Evolutionary conservation across 2,329 filamentous ascomycete species (phyloP).

Genomic region (Ophiostoma sp.): DNA sequence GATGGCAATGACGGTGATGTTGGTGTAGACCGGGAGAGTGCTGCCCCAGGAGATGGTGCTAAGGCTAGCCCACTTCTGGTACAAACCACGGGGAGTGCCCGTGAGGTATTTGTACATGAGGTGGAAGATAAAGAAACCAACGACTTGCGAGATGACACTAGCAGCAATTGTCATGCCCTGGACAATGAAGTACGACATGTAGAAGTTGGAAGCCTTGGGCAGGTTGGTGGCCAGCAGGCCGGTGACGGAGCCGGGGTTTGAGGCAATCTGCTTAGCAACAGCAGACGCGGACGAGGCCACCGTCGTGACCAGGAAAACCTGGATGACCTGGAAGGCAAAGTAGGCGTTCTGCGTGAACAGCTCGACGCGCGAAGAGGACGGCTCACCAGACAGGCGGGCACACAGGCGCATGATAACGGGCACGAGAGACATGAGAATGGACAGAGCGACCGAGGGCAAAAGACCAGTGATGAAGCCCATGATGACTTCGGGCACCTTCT

Average conservation of each 20-base stretch:
- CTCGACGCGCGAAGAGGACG: conserved; percentile 77
- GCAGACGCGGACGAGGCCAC: conserved; percentile 77
- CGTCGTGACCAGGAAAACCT: conserved; percentile 84
- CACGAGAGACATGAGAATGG: conserved; percentile 82
- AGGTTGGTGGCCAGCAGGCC: conserved; percentile 69
- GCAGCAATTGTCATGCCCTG: conserved; percentile 82
- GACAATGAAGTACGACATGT: conserved; percentile 90
- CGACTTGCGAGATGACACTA: conserved; percentile 68
- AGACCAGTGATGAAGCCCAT: conserved; percentile 83
- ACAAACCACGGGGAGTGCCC: conserved; percentile 77
- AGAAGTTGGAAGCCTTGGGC: conserved; percentile 87
- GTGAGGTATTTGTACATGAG: conserved; percentile 73
- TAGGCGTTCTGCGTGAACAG: conserved; percentile 88
- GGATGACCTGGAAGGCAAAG: conserved; percentile 83
- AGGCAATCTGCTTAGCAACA: conserved; percentile 61
- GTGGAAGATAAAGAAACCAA: conserved; percentile 71
- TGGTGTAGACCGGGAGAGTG: conserved; percentile 76
- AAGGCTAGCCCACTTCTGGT: conserved; percentile 72
- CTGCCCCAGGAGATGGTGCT: conserved; percentile 80
- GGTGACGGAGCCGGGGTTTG: conserved; percentile 63
- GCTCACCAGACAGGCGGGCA: conserved; percentile 77
- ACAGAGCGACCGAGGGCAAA: conserved; percentile 74
- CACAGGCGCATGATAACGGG: conserved; percentile 79
- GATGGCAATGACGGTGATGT: conserved; percentile 76
- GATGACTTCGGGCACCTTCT: conserved; percentile 67